Percentiles rank a stretch among this genome's conserved stretches.
These are phyloP conservation scores for Wickerhamomyces canadensis DNA, from an alignment of 805 yeast genomes.

Conservation along the genomic window DNA sequence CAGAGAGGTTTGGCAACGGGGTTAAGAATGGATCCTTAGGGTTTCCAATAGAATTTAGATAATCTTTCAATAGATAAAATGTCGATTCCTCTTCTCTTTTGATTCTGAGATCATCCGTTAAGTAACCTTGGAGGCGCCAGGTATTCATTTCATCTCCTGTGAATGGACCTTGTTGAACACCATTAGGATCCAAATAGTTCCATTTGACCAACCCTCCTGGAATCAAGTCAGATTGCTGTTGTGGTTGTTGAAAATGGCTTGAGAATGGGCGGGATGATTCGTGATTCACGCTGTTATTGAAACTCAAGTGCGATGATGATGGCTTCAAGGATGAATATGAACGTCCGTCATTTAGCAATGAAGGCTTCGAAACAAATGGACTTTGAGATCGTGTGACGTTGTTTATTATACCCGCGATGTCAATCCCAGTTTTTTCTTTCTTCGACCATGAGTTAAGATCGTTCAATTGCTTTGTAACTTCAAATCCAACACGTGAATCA, in stretches of 20 bases:
- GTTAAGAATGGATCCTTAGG: constrained; percentile 55
- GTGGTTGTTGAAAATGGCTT: constrained; percentile 3
- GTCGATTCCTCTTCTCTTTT: constrained; percentile 51
- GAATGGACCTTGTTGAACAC: constrained; percentile 79
- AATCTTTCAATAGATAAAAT: constrained; percentile 47
- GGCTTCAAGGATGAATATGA: constrained; percentile 2
- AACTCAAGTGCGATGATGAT: constrained; percentile 6
- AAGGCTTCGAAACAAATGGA: constrained; percentile 4
- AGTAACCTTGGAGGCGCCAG: constrained; percentile 63
- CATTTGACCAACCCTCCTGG: constrained; percentile 48
- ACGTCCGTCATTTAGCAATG: constrained; percentile 5
- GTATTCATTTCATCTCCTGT: constrained; percentile 67
- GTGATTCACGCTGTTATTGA: background rate
- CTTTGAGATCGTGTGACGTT: constrained; percentile 8
- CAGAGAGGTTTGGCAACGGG: constrained; percentile 35
- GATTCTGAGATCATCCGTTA: constrained; percentile 47
- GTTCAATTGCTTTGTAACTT: constrained; percentile 13
- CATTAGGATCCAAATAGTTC: constrained; percentile 69
- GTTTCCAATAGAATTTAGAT: constrained; percentile 44
- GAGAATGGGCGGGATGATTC: constrained; percentile 1
- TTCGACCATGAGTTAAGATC: constrained; percentile 19
- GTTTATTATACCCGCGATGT: constrained; percentile 18
- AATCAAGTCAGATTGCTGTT: constrained; percentile 16
- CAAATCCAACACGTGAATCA: constrained; percentile 7
- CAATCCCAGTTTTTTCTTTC: constrained; percentile 18